Conservation (phyloP, 805 yeast species). For the Komagataella ulmi region DNA sequence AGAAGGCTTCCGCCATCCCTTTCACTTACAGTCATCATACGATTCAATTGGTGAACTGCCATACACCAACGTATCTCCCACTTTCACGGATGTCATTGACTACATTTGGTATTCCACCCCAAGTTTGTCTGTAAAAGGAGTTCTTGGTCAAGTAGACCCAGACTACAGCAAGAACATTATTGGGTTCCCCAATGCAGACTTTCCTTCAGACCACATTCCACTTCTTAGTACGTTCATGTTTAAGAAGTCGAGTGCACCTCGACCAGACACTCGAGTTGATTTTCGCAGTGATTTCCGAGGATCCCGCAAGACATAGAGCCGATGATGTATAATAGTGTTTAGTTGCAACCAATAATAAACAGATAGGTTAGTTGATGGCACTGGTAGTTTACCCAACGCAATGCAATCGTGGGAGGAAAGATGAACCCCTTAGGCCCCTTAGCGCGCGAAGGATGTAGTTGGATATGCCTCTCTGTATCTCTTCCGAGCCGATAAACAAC, state of each 20-base stretch:
- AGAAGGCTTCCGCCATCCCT: constrained; percentile 73
- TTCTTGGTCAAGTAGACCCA: constrained; percentile 73
- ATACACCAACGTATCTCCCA: constrained; percentile 89
- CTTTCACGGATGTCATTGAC: constrained; percentile 86
- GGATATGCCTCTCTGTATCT: not conserved
- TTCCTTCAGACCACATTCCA: constrained; percentile 94
- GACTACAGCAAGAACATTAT: constrained; percentile 65
- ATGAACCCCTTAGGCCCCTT: not conserved
- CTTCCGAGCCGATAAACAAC: not conserved
- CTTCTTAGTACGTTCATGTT: constrained; percentile 67
- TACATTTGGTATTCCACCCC: constrained; percentile 90
- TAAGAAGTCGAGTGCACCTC: constrained; percentile 24
- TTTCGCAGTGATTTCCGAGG: constrained; percentile 1
- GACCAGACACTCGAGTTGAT: not conserved
- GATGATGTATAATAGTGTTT: not conserved
- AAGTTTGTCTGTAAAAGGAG: constrained; percentile 69
- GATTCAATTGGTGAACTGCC: constrained; percentile 79
- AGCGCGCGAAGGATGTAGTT: not conserved
- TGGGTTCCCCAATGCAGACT: constrained; percentile 89
- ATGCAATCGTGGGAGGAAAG: not conserved
- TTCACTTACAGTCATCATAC: constrained; percentile 78
- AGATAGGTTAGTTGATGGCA: not conserved
- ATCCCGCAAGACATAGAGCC: constrained; percentile 1
- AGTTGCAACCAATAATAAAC: not conserved
- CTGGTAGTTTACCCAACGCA: not conserved